Percentiles rank a stretch among this genome's conserved stretches.
phyloP scores from a whole-genome alignment of 305 asterid genomes.

The Fraxinus nigra region DNA sequence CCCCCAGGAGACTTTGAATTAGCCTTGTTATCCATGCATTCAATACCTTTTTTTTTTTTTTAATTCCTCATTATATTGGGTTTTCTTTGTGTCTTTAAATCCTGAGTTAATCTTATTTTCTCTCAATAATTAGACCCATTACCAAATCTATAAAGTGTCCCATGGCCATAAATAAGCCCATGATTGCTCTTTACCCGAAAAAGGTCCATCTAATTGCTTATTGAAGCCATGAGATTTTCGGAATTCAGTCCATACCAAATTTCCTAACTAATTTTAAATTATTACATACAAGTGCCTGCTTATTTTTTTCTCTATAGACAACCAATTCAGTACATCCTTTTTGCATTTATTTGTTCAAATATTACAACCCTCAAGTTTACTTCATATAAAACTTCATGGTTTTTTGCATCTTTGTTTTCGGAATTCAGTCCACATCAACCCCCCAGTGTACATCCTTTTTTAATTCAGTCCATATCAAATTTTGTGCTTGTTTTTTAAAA shows the following conservation, averaged over 20 bases:
- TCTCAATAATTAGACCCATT: not conserved
- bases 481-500: not conserved
- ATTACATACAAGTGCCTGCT: not conserved
- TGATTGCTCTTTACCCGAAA: not conserved
- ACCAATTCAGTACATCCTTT: not conserved
- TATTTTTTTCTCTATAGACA: not conserved
- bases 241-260: constrained; percentile 5
- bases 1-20: not conserved
- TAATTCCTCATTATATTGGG: not conserved
- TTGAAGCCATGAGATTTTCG: constrained; percentile 1
- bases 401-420: not conserved
- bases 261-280: not conserved
- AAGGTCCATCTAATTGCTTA: not conserved
- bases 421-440: constrained; percentile 1
- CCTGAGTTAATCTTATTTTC: not conserved
- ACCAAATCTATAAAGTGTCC: not conserved
- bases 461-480: not conserved
- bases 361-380: not conserved
- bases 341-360: not conserved
- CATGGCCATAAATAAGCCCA: not conserved
- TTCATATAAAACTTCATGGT: not conserved
- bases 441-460: not conserved
- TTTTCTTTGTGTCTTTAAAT: not conserved
- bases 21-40: not conserved
- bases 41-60: not conserved